Evolutionary conservation across 73 alveolate genomes (phyloP).

Genomic region (Effrenium voratum): DNA sequence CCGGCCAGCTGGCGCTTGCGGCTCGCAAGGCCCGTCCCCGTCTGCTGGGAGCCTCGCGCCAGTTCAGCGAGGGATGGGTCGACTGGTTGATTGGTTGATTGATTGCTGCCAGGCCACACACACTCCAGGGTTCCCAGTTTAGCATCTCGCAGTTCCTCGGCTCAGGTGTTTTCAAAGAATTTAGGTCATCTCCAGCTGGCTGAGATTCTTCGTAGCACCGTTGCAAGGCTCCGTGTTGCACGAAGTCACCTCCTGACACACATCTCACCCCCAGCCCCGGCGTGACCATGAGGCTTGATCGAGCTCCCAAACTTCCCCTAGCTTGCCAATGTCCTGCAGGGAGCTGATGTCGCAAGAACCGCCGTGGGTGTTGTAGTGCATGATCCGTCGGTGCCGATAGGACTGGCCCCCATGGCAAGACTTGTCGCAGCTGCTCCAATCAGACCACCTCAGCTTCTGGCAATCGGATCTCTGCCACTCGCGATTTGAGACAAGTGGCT

Average conservation of each 20-base stretch:
- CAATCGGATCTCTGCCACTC: not conserved
- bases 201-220: conserved; percentile 23
- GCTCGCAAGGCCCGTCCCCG: conserved; percentile 23
- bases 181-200: not conserved
- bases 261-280: not conserved
- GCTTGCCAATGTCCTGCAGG: conserved; percentile 11
- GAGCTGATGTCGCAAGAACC: conserved; percentile 44
- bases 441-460: conserved; percentile 32
- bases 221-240: conserved; percentile 80
- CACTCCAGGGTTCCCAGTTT: conserved; percentile 3
- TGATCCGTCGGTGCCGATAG: conserved; percentile 53
- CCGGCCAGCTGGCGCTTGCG: conserved; percentile 23
- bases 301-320: not conserved
- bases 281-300: not conserved
- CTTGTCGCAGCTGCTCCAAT: conserved; percentile 47
- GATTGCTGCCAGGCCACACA: not conserved
- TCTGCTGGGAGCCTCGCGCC: conserved; percentile 55
- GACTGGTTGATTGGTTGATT: not conserved
- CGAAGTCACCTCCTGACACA: conserved; percentile 28
- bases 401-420: conserved; percentile 66
- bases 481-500: not conserved
- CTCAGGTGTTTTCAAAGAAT: not conserved
- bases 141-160: conserved; percentile 33
- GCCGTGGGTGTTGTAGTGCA: conserved; percentile 58
- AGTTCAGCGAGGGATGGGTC: not conserved